phyloP scores from a whole-genome alignment of 2,329 filamentous ascomycete species.

The Ophiostoma novo-ulmi region DNA sequence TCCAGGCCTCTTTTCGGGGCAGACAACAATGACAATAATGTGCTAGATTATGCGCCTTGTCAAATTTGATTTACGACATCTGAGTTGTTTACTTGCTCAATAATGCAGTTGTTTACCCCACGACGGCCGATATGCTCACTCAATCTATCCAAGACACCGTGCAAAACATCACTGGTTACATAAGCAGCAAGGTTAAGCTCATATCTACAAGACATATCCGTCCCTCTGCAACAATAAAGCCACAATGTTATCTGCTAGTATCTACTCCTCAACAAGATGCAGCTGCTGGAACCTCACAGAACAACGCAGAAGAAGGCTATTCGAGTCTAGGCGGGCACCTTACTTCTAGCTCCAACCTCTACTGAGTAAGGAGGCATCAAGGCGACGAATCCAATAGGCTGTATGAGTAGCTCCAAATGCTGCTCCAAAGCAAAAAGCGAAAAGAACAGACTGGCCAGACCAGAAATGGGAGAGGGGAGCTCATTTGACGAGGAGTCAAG shows the following conservation, averaged over 20 bases:
- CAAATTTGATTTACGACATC: not conserved
- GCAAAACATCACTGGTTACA: not conserved
- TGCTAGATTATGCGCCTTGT: not conserved
- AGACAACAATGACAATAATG: not conserved
- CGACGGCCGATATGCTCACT: not conserved
- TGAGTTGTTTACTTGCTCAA: not conserved
- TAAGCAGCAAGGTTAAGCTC: not conserved
- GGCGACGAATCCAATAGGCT: slow-evolving; percentile 10
- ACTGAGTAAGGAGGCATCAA: not conserved
- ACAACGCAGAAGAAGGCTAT: not conserved
- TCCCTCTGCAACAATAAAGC: too few species aligned
- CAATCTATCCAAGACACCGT: not conserved
- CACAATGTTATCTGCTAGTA: not conserved
- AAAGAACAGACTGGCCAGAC: slow-evolving; percentile 15
- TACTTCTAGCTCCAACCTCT: not conserved
- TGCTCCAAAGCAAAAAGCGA: not conserved
- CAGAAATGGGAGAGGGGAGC: not conserved
- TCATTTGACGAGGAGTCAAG: not conserved
- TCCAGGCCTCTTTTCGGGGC: not conserved
- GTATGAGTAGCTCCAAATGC: not conserved
- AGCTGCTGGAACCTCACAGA: not conserved
- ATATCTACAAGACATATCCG: not conserved
- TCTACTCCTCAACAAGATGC: not conserved
- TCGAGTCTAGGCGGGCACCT: not conserved
- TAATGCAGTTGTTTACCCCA: not conserved